These are phyloP conservation scores for Nymphaea thermarum DNA, from an alignment of 164 flowering plant species.

Conservation along the genomic window DNA sequence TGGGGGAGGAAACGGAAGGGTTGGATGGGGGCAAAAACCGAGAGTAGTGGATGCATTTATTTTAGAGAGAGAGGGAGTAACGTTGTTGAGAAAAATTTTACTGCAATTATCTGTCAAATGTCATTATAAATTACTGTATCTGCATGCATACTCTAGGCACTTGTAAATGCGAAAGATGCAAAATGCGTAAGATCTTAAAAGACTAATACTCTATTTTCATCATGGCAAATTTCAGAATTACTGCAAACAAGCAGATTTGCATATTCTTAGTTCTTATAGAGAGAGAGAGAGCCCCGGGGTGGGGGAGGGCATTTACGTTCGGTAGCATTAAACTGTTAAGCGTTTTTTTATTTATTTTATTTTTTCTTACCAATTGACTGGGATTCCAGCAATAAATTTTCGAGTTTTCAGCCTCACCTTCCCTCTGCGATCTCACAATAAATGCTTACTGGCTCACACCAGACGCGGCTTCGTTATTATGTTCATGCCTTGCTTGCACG, in stretches of 20 bases:
- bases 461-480: slow-evolving; percentile 1
- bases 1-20: slow-evolving; percentile 1
- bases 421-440: slow-evolving; percentile 3
- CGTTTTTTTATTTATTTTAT: neutral
- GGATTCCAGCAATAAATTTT: neutral
- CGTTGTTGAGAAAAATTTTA: slow-evolving; percentile 42
- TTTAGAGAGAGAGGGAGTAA: slow-evolving; percentile 9
- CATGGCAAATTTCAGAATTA: neutral
- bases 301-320: neutral
- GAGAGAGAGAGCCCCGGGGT: neutral
- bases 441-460: neutral
- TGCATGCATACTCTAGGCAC: neutral
- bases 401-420: neutral
- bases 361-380: neutral
- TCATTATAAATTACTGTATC: no score
- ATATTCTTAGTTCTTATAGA: neutral
- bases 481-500: neutral
- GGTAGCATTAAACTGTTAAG: neutral
- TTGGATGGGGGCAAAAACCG: slow-evolving; percentile 14
- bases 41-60: slow-evolving; percentile 20
- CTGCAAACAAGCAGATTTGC: neutral
- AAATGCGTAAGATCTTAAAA: neutral
- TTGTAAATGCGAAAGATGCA: neutral
- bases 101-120: neutral
- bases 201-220: neutral